phyloP scores from a whole-genome alignment of 306 rosid genomes.

The Corylus americana region DNA sequence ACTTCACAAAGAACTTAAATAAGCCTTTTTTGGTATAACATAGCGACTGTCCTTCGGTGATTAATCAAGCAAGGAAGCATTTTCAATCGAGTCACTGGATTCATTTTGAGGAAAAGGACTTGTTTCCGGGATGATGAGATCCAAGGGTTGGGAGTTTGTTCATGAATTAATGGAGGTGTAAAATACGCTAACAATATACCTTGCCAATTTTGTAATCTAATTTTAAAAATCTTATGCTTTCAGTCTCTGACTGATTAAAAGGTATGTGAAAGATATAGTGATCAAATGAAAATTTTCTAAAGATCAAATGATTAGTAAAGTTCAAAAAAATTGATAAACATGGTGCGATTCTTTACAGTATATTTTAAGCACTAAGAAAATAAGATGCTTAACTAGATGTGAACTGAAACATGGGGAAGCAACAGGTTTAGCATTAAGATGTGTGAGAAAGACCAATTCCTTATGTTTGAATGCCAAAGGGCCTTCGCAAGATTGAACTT shows the following conservation, averaged over 20 bases:
- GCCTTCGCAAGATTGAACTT: neutral
- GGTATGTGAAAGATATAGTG: neutral
- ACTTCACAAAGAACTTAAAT: neutral
- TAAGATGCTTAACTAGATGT: neutral
- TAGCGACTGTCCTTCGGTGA: neutral
- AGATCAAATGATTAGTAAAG: neutral
- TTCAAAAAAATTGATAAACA: neutral
- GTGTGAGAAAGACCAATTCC: neutral
- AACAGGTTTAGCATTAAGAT: neutral
- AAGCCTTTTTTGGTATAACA: conserved; percentile 1
- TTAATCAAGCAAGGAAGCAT: neutral
- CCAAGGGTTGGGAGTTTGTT: neutral
- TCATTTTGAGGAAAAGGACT: neutral
- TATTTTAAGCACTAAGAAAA: neutral
- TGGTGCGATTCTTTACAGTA: neutral
- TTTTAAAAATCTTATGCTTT: neutral
- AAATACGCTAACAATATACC: neutral
- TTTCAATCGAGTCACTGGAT: neutral
- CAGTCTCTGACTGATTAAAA: neutral
- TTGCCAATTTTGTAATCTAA: neutral
- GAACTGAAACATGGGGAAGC: neutral
- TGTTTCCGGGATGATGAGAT: neutral
- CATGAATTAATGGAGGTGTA: neutral
- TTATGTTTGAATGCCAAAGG: neutral
- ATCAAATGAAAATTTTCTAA: neutral